A percentile compares a stretch with the other conserved stretches of the same genome.
These are phyloP conservation scores for Platanthera guangdongensis DNA, from an alignment of 106 monocot genomes.

Conservation along the genomic window DNA sequence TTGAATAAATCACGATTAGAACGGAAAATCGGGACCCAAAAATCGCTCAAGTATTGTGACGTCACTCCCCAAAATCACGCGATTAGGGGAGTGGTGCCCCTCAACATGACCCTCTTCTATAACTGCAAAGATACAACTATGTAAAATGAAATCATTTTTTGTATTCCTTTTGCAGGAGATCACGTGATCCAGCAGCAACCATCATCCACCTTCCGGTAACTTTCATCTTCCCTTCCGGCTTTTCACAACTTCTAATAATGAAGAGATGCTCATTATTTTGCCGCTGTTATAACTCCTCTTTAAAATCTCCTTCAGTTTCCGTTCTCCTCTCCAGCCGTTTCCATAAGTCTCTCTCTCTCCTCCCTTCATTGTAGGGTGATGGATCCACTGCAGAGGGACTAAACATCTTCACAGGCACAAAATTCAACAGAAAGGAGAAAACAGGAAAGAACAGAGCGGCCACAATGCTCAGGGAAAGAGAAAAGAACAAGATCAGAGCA, in stretches of 20 bases:
- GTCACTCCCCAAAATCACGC: too few species aligned
- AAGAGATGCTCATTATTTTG: background rate
- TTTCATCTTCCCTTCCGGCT: background rate
- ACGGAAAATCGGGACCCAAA: too few species aligned
- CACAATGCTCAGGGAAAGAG: conserved; percentile 73
- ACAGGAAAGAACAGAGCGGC: conserved; percentile 1
- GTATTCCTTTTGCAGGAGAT: background rate
- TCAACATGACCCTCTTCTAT: too few species aligned
- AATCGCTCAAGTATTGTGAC: too few species aligned
- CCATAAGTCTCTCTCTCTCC: conserved; percentile 1
- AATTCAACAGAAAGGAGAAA: background rate
- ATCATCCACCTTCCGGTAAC: background rate
- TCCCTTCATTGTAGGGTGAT: background rate
- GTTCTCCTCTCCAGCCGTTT: conserved; percentile 1
- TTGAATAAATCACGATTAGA: too few species aligned
- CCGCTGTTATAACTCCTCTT: conserved; percentile 2
- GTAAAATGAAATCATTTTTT: background rate
- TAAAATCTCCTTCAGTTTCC: conserved; percentile 1
- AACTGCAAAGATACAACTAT: background rate
- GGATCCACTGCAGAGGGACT: background rate
- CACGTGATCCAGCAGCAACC: conserved; percentile 9
- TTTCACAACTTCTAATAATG: background rate
- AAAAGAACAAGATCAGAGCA: conserved; percentile 79
- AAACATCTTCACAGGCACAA: background rate
- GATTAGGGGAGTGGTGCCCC: too few species aligned